Evolutionary conservation across 164 flowering plant genomes (phyloP).

Genomic region (Dillenia suffruticosa): DNA sequence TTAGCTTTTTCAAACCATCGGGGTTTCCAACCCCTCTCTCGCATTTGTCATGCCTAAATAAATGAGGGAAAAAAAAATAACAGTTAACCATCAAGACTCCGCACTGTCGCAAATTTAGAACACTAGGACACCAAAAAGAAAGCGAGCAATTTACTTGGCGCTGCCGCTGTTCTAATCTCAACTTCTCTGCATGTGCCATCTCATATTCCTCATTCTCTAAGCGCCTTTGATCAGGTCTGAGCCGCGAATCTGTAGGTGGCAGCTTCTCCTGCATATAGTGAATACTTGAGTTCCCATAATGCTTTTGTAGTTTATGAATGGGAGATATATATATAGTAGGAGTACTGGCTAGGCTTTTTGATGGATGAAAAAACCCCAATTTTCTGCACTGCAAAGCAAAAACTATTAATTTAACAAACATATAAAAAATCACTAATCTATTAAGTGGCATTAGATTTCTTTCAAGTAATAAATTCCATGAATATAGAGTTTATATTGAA

Average conservation of each 20-base stretch:
- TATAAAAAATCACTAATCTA: no score
- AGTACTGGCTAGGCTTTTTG: no score
- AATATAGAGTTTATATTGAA: no score
- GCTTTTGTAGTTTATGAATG: no score
- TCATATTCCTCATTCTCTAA: slow-evolving; percentile 89
- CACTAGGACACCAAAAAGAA: neutral
- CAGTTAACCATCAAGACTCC: neutral
- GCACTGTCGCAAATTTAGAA: no score
- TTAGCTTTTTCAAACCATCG: slow-evolving; percentile 73
- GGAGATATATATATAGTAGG: no score
- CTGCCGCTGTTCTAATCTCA: slow-evolving; percentile 88
- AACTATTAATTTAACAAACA: no score
- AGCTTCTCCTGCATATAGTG: slow-evolving; percentile 55
- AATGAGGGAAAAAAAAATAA: neutral
- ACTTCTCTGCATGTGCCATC: slow-evolving; percentile 85
- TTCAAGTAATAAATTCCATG: no score
- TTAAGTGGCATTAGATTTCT: no score
- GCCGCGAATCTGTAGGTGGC: slow-evolving; percentile 93
- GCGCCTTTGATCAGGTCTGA: slow-evolving; percentile 87
- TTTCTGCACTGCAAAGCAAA: no score
- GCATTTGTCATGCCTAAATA: slow-evolving; percentile 69
- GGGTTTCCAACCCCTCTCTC: slow-evolving; percentile 86
- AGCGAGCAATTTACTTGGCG: slow-evolving; percentile 53
- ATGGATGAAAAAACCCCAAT: no score
- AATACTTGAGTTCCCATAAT: no score